A percentile compares a stretch with the other conserved stretches of the same genome.
These are phyloP conservation scores for Boletus tomentosulus DNA, from an alignment of 768 basidiomycete genomes.

Conservation along the genomic window DNA sequence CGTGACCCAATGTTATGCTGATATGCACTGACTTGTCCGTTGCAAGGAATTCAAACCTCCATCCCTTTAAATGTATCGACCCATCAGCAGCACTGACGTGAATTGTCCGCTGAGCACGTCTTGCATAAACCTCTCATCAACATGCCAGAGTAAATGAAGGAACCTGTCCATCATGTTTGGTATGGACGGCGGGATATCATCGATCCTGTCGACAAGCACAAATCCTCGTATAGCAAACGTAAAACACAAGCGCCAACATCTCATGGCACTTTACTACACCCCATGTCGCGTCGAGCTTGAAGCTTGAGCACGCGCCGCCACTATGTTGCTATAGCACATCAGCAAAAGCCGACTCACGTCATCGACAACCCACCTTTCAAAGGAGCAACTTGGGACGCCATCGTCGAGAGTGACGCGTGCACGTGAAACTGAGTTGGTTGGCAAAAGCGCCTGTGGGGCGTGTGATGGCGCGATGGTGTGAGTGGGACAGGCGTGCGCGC, in stretches of 20 bases:
- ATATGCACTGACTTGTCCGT: constrained; percentile 1
- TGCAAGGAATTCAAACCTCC: background rate
- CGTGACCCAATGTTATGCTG: background rate
- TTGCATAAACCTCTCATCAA: constrained; percentile 39
- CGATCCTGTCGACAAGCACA: constrained; percentile 45
- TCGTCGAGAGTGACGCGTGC: too few species aligned
- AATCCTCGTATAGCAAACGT: constrained; percentile 47
- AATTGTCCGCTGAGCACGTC: constrained; percentile 18
- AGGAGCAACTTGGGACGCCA: too few species aligned
- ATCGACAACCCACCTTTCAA: too few species aligned
- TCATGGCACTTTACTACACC: constrained; percentile 43
- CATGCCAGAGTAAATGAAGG: constrained; percentile 43
- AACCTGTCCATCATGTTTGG: constrained; percentile 47
- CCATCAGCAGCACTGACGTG: background rate
- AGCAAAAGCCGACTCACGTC: background rate
- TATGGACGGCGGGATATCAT: constrained; percentile 40
- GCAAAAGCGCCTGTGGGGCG: too few species aligned
- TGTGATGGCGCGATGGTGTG: too few species aligned
- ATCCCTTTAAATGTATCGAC: background rate
- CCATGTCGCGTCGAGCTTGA: constrained; percentile 43
- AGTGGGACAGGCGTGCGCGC: too few species aligned
- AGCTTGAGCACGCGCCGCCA: constrained; percentile 32
- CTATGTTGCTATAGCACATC: constrained; percentile 41
- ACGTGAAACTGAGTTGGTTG: too few species aligned
- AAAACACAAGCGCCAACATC: constrained; percentile 49